Conservation (phyloP, 352 stramenopile genomes). For the Globisporangium orthogonon region DNA sequence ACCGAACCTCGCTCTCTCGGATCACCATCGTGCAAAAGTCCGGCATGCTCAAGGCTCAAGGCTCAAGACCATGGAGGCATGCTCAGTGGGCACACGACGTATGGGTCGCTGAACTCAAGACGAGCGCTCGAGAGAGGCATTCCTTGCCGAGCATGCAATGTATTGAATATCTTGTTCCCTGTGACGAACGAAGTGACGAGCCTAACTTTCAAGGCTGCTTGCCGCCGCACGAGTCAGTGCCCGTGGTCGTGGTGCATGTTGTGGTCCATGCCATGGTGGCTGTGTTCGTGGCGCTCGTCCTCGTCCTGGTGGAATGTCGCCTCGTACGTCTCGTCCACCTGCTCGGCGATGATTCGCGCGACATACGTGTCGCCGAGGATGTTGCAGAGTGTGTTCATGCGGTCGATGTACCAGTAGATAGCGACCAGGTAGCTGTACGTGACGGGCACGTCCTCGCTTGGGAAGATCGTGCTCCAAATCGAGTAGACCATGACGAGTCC, state of each 20-base stretch:
- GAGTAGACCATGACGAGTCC: constrained; percentile 73
- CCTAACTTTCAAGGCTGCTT: no score
- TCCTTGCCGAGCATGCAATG: no score
- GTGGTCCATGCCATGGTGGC: no score
- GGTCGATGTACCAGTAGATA: constrained; percentile 67
- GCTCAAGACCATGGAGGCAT: no score
- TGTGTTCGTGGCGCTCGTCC: neutral
- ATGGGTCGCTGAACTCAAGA: no score
- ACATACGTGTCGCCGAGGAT: constrained; percentile 64
- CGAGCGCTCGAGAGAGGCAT: no score
- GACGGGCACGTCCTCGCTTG: constrained; percentile 35
- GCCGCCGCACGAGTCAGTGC: neutral
- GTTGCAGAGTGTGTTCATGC: constrained; percentile 68
- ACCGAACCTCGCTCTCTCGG: no score
- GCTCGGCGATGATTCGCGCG: constrained; percentile 68
- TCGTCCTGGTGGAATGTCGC: constrained; percentile 8
- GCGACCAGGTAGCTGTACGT: constrained; percentile 72
- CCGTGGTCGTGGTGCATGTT: constrained; percentile 1
- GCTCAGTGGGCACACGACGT: no score
- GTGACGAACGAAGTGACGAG: no score
- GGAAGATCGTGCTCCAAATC: constrained; percentile 68
- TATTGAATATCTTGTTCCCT: no score
- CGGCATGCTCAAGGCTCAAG: no score
- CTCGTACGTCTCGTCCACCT: constrained; percentile 59
- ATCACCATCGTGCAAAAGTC: no score